These are phyloP conservation scores for Colletotrichum filicis DNA, from an alignment of 2,329 filamentous ascomycete genomes.

Conservation along the genomic window DNA sequence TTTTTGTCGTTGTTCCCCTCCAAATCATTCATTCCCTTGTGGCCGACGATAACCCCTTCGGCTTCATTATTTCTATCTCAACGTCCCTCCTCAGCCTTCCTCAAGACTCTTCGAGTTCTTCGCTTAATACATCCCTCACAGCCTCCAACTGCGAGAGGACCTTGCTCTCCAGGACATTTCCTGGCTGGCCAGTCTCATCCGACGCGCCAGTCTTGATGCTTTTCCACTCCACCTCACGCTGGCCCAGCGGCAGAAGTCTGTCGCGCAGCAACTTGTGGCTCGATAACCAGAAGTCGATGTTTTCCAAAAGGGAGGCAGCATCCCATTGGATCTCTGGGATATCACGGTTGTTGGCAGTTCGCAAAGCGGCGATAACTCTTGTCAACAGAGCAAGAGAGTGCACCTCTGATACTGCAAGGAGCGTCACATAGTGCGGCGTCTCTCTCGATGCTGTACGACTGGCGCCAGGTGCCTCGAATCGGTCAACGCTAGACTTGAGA, in stretches of 20 bases:
- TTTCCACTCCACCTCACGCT: constrained; percentile 76
- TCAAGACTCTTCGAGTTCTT: constrained; percentile 55
- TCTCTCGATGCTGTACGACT: constrained; percentile 62
- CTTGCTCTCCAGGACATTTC: constrained; percentile 78
- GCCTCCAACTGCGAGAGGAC: constrained; percentile 76
- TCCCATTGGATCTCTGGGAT: constrained; percentile 84
- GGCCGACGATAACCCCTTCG: neutral
- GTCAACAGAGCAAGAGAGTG: constrained; percentile 83
- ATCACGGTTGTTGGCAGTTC: constrained; percentile 74
- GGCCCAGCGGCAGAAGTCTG: constrained; percentile 77
- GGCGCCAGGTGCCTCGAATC: constrained; percentile 72
- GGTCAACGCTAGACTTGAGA: constrained; percentile 75
- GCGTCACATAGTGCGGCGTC: constrained; percentile 73
- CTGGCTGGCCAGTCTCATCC: constrained; percentile 46
- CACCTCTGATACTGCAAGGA: constrained; percentile 79
- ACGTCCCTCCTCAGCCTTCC: neutral
- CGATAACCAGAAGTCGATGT: constrained; percentile 84
- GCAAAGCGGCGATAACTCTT: constrained; percentile 75
- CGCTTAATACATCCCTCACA: constrained; percentile 65
- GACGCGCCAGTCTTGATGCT: constrained; percentile 50
- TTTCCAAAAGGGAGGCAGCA: constrained; percentile 76
- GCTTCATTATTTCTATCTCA: constrained; percentile 13
- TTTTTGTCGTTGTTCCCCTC: constrained; percentile 18
- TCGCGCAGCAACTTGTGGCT: constrained; percentile 76
- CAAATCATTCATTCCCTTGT: constrained; percentile 13